Conservation (phyloP, 257 asterid genomes). For the Gentiana macrophylla region DNA sequence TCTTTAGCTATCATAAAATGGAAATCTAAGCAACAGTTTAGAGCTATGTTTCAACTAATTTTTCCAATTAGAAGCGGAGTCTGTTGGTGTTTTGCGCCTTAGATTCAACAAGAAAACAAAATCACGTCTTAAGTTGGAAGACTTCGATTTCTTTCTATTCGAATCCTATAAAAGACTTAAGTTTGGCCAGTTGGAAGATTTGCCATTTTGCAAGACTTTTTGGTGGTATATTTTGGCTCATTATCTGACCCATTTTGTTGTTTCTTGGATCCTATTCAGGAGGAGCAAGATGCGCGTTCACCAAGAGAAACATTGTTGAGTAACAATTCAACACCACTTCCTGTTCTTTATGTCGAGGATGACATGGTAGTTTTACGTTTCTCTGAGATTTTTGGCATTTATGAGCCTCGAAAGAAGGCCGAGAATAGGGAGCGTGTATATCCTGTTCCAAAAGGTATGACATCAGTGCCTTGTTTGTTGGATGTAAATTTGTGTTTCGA, state of each 20-base stretch:
- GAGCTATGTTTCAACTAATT: too few relatives aligned
- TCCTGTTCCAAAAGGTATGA: constrained; percentile 58
- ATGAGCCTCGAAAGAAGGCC: constrained; percentile 48
- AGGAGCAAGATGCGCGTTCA: constrained; percentile 28
- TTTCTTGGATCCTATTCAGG: constrained; percentile 26
- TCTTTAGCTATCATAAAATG: too few relatives aligned
- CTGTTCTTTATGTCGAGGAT: constrained; percentile 83
- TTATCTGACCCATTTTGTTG: not conserved
- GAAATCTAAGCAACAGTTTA: too few relatives aligned
- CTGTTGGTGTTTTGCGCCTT: too few relatives aligned
- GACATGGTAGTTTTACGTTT: constrained; percentile 75
- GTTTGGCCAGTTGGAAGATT: too few relatives aligned
- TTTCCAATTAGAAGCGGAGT: too few relatives aligned
- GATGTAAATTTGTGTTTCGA: not conserved
- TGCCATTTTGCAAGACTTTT: not conserved
- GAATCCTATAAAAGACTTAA: too few relatives aligned
- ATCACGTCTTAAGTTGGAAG: too few relatives aligned
- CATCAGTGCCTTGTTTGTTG: not conserved
- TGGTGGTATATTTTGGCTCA: not conserved
- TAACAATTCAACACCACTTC: constrained; percentile 59
- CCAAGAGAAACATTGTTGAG: constrained; percentile 32
- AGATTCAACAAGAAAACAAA: too few relatives aligned
- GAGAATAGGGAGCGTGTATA: constrained; percentile 57
- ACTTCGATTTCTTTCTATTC: too few relatives aligned
- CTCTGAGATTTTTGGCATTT: constrained; percentile 90